phyloP scores from a whole-genome alignment of 441 rosid species.

The Populus hybrid region DNA sequence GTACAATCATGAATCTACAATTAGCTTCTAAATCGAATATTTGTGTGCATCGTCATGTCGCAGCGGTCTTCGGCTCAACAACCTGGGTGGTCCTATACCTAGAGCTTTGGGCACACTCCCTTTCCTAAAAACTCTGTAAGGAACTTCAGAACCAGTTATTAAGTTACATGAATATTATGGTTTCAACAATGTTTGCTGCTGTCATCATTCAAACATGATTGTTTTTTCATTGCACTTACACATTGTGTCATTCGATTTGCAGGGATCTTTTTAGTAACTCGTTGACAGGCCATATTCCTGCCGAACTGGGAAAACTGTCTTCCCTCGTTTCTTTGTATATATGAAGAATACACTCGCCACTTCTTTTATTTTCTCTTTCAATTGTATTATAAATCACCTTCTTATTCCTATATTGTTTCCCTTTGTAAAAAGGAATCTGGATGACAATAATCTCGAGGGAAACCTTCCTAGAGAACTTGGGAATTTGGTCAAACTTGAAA shows the following conservation, averaged over 20 bases:
- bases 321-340: rapidly evolving
- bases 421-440: background rate
- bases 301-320: background rate
- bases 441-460: background rate
- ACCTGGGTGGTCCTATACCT: rapidly evolving
- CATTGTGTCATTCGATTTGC: no score
- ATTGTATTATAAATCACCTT: background rate
- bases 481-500: rapidly evolving
- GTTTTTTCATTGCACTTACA: background rate
- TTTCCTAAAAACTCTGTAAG: rapidly evolving
- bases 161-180: no score
- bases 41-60: no score
- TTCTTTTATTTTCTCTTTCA: background rate
- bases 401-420: background rate
- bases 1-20: no score
- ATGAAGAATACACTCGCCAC: background rate
- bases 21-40: no score
- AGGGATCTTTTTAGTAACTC: background rate
- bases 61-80: no score
- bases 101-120: no score
- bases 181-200: no score
- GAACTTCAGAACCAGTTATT: no score
- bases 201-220: no score
- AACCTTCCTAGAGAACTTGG: background rate
- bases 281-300: background rate